phyloP scores from a whole-genome alignment of 2,329 filamentous ascomycete species.

The Diaporthe aspalathi region DNA sequence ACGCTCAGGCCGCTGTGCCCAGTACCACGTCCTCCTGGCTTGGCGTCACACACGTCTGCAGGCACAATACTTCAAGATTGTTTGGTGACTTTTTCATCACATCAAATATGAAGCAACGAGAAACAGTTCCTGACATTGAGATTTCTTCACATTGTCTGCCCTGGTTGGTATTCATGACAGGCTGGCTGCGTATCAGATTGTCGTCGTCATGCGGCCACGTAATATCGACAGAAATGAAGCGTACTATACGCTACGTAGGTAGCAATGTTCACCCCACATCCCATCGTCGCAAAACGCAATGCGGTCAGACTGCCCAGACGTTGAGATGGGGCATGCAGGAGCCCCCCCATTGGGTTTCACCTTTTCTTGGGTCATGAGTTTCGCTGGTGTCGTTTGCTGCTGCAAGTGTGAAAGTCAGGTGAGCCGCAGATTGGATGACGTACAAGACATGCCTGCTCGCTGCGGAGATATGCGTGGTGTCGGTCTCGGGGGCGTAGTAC shows the following conservation, averaged over 20 bases:
- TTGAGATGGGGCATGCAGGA: conserved; percentile 2
- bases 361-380: background rate
- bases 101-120: background rate
- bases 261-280: background rate
- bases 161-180: too few species aligned
- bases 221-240: background rate
- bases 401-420: background rate
- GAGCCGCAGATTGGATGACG: conserved; percentile 32
- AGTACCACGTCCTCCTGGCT: background rate
- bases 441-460: conserved; percentile 7
- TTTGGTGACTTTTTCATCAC: background rate
- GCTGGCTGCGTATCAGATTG: background rate
- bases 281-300: background rate
- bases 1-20: background rate
- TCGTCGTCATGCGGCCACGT: background rate
- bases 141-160: background rate
- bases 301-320: conserved; percentile 21
- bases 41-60: background rate
- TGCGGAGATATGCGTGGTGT: background rate
- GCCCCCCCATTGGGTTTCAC: background rate
- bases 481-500: conserved; percentile 9
- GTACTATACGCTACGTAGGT: conserved; percentile 11
- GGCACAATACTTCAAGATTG: background rate
- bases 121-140: too few species aligned
- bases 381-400: background rate